phyloP scores from a whole-genome alignment of 495 filamentous ascomycete genomes.

The Podospora didyma region DNA sequence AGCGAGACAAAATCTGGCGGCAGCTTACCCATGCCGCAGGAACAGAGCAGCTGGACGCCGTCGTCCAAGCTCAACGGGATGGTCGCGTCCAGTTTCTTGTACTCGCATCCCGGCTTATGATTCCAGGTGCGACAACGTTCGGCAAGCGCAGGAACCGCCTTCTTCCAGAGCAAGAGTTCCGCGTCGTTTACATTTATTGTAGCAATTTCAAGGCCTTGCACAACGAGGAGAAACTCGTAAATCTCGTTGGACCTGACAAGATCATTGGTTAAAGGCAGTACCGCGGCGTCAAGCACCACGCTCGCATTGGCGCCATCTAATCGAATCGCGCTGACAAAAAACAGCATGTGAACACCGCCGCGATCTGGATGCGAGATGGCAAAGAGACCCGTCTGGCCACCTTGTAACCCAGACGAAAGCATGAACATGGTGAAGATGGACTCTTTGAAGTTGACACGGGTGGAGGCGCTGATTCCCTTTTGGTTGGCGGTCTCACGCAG shows the following conservation, averaged over 20 bases:
- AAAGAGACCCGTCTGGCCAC: constrained; percentile 32
- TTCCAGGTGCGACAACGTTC: constrained; percentile 54
- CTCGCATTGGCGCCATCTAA: constrained; percentile 38
- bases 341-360: constrained; percentile 33
- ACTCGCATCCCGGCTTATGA: constrained; percentile 48
- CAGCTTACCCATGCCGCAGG: constrained; percentile 31
- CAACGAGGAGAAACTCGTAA: constrained; percentile 22
- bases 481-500: constrained; percentile 19
- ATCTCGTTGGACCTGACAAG: constrained; percentile 23
- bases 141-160: constrained; percentile 40
- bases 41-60: constrained; percentile 29
- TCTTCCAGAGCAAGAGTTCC: constrained; percentile 50
- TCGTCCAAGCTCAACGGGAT: constrained; percentile 26
- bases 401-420: constrained; percentile 38
- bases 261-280: constrained; percentile 38
- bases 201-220: constrained; percentile 23
- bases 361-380: constrained; percentile 25
- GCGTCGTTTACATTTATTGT: constrained; percentile 33
- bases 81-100: constrained; percentile 21
- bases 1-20: constrained; percentile 25
- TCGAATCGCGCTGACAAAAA: constrained; percentile 38
- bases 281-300: constrained; percentile 45
- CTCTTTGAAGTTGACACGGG: constrained; percentile 46
- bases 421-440: constrained; percentile 44
- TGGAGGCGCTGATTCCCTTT: not conserved